phyloP scores from a whole-genome alignment of 108 stramenopile genomes.

The Fistulifera solaris region DNA sequence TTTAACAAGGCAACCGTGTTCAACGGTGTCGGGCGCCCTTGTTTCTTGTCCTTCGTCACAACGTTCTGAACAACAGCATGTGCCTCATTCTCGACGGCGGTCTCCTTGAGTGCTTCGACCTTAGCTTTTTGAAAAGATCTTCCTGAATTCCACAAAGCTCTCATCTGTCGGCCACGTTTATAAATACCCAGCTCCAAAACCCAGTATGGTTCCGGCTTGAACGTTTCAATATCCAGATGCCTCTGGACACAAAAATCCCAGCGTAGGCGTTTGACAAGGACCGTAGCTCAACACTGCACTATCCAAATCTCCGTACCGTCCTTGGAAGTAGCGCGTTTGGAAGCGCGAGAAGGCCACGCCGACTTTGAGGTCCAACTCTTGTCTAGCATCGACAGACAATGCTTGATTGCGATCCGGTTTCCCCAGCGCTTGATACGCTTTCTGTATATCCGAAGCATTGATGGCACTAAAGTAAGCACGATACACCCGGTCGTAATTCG shows the following conservation, averaged over 20 bases:
- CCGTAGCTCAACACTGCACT: conserved; percentile 88
- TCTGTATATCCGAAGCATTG: conserved; percentile 83
- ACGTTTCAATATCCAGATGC: conserved; percentile 90
- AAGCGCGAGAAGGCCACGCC: conserved; percentile 95
- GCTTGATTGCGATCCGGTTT: conserved; percentile 84
- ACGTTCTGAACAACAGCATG: conserved; percentile 48
- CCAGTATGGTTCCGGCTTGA: conserved; percentile 89
- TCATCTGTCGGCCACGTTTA: conserved; percentile 62
- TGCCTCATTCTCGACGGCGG: conserved; percentile 38
- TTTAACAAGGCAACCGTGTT: conserved; percentile 77
- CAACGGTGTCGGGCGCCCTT: conserved; percentile 71
- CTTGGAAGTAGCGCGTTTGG: conserved; percentile 88
- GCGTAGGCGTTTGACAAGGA: conserved; percentile 95
- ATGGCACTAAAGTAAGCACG: conserved; percentile 94
- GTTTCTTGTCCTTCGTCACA: conserved; percentile 72
- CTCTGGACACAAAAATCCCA: conserved; percentile 95
- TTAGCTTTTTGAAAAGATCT: conserved; percentile 65
- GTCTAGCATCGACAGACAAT: conserved; percentile 89
- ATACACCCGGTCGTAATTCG: conserved; percentile 76
- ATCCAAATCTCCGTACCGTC: conserved; percentile 85
- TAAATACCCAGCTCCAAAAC: conserved; percentile 60
- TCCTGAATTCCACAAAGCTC: conserved; percentile 59
- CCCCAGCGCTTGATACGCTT: conserved; percentile 65
- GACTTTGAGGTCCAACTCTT: conserved; percentile 94
- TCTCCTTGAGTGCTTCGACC: conserved; percentile 38